Percentiles rank a stretch among this genome's conserved stretches.
Evolutionary conservation across 345 rosid species (phyloP).

Genomic region (Clausena lansium): DNA sequence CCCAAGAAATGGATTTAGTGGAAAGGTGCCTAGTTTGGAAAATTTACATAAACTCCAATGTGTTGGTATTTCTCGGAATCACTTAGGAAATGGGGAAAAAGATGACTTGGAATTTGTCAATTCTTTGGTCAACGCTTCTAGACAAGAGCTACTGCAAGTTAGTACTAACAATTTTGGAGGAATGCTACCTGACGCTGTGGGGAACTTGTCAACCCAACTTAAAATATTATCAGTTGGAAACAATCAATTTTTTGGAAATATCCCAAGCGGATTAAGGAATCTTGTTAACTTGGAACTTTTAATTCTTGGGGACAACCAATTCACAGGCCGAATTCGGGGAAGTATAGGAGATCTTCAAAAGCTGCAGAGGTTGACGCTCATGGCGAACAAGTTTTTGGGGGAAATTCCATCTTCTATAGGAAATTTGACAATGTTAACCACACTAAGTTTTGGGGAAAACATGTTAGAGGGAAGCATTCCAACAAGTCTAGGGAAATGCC

Average conservation of each 20-base stretch:
- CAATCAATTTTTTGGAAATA: not conserved
- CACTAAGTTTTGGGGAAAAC: not conserved
- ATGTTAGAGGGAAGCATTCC: conserved; percentile 24
- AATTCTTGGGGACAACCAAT: not conserved
- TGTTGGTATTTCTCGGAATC: not conserved
- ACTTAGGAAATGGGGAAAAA: not conserved
- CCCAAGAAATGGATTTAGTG: not conserved
- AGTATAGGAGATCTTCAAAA: conserved; percentile 2
- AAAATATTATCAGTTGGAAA: not conserved
- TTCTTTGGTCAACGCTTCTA: not conserved
- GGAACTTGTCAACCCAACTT: conserved; percentile 11
- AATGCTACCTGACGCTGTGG: not conserved
- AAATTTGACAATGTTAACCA: conserved; percentile 6
- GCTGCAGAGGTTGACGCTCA: rapidly evolving
- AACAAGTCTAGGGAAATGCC: conserved; percentile 6
- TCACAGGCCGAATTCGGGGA: not conserved
- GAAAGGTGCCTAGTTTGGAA: conserved; percentile 6
- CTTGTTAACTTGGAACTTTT: not conserved
- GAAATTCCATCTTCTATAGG: conserved; percentile 16
- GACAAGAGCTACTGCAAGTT: not conserved
- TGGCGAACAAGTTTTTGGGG: not conserved
- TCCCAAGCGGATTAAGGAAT: not conserved
- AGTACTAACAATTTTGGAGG: not conserved
- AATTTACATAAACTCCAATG: not conserved
- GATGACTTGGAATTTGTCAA: not conserved